These are phyloP conservation scores for Colletotrichum liaoningense DNA, from an alignment of 2,329 filamentous ascomycete species.

Conservation along the genomic window DNA sequence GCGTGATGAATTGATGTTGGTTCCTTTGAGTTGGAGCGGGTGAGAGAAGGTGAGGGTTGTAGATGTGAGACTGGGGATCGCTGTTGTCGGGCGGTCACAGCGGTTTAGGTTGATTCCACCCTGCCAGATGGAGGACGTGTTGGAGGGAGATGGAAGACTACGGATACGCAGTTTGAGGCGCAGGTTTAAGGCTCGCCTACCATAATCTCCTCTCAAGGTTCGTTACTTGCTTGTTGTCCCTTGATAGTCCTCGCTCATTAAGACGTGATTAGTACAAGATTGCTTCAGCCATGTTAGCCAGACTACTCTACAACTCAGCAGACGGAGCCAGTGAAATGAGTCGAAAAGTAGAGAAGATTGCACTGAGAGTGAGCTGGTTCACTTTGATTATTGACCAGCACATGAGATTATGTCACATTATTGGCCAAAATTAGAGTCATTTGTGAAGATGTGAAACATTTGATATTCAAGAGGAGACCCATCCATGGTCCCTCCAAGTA, in stretches of 20 bases:
- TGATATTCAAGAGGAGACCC: constrained; percentile 24
- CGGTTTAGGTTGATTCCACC: neutral
- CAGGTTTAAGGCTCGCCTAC: no score
- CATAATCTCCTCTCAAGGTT: no score
- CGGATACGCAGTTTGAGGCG: no score
- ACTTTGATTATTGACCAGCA: neutral
- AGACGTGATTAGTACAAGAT: no score
- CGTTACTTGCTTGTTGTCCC: no score
- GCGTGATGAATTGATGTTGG: neutral
- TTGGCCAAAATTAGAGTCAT: no score
- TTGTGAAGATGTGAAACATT: neutral
- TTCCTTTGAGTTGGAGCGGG: neutral
- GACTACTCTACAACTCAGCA: no score
- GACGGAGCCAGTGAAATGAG: no score
- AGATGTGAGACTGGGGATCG: neutral
- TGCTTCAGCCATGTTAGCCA: no score
- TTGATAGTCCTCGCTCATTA: no score
- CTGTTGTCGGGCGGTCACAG: no score
- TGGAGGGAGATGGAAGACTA: neutral
- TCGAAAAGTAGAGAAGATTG: neutral
- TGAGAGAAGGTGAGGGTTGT: neutral
- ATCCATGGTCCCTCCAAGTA: neutral
- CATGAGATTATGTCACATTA: neutral
- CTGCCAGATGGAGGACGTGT: neutral
- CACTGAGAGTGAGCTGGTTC: neutral